phyloP scores from a whole-genome alignment of 371 early-diverging fungal species.

The Entomophthora muscae region DNA sequence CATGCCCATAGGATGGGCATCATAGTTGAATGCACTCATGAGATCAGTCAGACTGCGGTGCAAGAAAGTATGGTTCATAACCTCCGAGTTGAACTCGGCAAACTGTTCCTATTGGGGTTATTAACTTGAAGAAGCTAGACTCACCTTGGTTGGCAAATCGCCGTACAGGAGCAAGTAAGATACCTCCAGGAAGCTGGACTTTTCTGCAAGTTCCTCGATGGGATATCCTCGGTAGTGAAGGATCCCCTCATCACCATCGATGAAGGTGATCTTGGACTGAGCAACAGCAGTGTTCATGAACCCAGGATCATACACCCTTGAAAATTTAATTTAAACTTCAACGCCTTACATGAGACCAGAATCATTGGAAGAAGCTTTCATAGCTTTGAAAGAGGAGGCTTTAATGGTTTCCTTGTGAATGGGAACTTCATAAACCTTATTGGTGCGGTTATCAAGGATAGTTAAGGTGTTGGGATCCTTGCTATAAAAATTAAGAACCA shows the following conservation, averaged over 20 bases:
- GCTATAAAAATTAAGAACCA: constrained; percentile 1
- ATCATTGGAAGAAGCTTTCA: constrained; percentile 13
- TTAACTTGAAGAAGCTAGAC: not conserved
- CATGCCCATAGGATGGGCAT: constrained; percentile 49
- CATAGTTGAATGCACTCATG: constrained; percentile 34
- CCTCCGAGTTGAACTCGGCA: constrained; percentile 15
- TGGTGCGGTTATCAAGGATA: constrained; percentile 21
- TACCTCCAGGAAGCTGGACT: constrained; percentile 22
- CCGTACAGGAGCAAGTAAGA: constrained; percentile 28
- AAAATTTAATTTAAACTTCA: not conserved
- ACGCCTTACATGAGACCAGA: constrained; percentile 12
- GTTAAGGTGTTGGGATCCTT: constrained; percentile 11
- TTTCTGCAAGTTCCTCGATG: constrained; percentile 26
- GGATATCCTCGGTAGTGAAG: constrained; percentile 29
- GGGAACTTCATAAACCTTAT: constrained; percentile 19
- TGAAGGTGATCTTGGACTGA: constrained; percentile 29
- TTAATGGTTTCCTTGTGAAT: constrained; percentile 16
- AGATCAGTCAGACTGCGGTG: constrained; percentile 23
- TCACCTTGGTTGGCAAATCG: constrained; percentile 19
- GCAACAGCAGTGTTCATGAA: constrained; percentile 39
- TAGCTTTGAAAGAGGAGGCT: constrained; percentile 15
- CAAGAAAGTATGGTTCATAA: constrained; percentile 36
- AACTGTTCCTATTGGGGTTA: constrained; percentile 13
- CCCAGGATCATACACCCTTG: constrained; percentile 14
- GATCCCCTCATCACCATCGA: constrained; percentile 41